Conservation (phyloP, 2,329 filamentous ascomycete species). For the Cytospora piceicola region DNA sequence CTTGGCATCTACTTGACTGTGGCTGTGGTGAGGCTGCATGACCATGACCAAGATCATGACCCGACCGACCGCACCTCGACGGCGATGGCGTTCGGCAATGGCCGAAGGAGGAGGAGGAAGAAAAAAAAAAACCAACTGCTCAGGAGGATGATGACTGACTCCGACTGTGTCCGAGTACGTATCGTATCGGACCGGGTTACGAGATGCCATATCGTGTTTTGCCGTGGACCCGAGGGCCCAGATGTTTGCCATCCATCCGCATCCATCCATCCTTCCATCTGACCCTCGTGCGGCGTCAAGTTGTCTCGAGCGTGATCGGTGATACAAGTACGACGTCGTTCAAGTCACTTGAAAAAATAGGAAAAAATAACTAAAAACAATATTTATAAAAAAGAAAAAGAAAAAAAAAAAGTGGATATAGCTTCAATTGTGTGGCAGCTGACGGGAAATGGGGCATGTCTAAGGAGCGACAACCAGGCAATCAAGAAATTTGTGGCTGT, state of each 20-base stretch:
- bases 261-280: neutral
- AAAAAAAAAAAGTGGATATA: neutral
- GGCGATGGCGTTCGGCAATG: neutral
- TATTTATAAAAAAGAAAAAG: neutral
- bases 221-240: no score
- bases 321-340: neutral
- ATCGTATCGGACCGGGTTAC: neutral
- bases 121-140: no score
- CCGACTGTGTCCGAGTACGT: neutral
- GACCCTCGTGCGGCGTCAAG: neutral
- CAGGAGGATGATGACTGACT: no score
- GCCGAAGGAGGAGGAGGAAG: neutral
- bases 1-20: neutral
- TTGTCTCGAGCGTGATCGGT: neutral
- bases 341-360: neutral
- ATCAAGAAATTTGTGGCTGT: neutral
- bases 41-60: neutral
- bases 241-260: neutral
- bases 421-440: neutral
- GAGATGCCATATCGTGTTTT: no score
- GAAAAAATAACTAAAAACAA: no score
- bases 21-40: slow-evolving; percentile 1
- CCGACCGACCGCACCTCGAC: no score
- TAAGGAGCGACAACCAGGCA: neutral
- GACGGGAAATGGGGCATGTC: neutral